A percentile compares a stretch with the other conserved stretches of the same genome.
These are phyloP conservation scores for Francoa sonchifolia DNA, from an alignment of 441 rosid genomes.

Conservation along the genomic window DNA sequence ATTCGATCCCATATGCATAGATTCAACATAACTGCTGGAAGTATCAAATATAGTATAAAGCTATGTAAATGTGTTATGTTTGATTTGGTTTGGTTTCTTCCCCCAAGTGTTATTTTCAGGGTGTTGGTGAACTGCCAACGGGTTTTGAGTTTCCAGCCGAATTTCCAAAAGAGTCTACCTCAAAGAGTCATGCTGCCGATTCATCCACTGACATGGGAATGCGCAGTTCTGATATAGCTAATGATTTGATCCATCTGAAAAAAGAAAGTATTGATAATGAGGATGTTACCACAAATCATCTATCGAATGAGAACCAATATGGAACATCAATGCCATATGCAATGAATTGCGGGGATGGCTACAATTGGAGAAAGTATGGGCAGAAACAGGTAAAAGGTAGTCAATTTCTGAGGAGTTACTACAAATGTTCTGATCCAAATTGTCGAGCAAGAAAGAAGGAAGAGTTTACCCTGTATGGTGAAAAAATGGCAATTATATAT, in stretches of 20 bases:
- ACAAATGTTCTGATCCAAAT: conserved; percentile 51
- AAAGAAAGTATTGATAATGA: conserved; percentile 16
- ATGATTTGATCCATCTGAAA: conserved; percentile 7
- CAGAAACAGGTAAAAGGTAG: conserved; percentile 66
- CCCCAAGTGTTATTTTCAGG: conserved; percentile 22
- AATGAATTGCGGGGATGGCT: too few relatives aligned
- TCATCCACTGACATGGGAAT: conserved; percentile 16
- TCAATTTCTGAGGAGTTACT: conserved; percentile 63
- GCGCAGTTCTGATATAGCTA: conserved; percentile 13
- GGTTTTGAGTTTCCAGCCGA: conserved; percentile 28
- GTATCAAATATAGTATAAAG: too few relatives aligned
- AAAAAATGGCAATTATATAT: conserved; percentile 60
- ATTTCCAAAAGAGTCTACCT: conserved; percentile 19
- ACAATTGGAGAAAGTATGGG: conserved; percentile 68
- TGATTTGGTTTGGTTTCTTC: too few relatives aligned
- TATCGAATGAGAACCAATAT: too few relatives aligned
- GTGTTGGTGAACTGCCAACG: conserved; percentile 14
- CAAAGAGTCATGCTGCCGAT: conserved; percentile 14
- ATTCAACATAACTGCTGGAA: too few relatives aligned
- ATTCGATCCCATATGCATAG: too few relatives aligned
- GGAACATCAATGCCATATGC: too few relatives aligned
- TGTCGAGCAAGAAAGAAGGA: conserved; percentile 69
- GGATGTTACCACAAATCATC: conserved; percentile 5
- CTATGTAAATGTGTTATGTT: too few relatives aligned
- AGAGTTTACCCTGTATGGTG: conserved; percentile 61